Base-by-base conservation (phyloP, 2,329 filamentous ascomycete species). In the Claviceps sorghi region DNA sequence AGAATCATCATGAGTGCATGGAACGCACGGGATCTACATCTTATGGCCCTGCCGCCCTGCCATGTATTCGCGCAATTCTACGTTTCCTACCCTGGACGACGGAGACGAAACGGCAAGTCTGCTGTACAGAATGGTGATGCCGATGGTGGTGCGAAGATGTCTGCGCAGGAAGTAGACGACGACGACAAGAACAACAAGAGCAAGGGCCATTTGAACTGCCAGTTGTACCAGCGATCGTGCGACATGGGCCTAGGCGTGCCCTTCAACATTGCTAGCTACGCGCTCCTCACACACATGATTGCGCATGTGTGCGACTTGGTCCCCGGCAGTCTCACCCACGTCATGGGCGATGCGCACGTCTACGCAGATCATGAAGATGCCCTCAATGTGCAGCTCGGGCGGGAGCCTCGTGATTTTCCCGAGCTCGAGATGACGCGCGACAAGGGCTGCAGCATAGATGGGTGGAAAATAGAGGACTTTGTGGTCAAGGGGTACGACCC, bases 31-130 rank as follows among this genome's bases (percentile, higher is more conserved):
- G 90, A 95, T 66, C 67, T 96, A 58, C 77, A 77, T 58, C 84
- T 85, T 65, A 96, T 96, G 91, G 91, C 88, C 1, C 73, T 96
- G 32, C 90, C 91, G 56, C 91, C 91, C 1, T 96, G 90, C 65
- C 91, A 96, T 70, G 95, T 96, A 88, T 95, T 96, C 72, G 90
- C 90, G 5, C 91, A 96, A 64, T 96, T 96, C 63, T 95, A 94
- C 65, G 88, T 95, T 19, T 86, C 83, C 0, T 94, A 82, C 65
- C 86, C 85, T 60, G 66, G 15, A 52, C 60, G 17, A 58, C 51
- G 46, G 41, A 38, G 44, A 26, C 52, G 50, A 3, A 51, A 55
- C 15, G 49, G 48, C 42, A 47, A 21, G 15, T 17, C 29, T 34
- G 40, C n/a, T 30, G 19, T 45, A 7, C 15, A 40, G 17, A 9